phyloP scores from a whole-genome alignment of 176 grass and related monocot genomes.

The maize (Zea mays) region Zm-B73-REFERENCE-NAM-5.0 NC_050104.1:6516501-6517000 shows the following conservation, averaged over 20 bases:
- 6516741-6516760: neutral
- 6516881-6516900: neutral
- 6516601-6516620: neutral
- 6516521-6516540: neutral
- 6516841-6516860: neutral
- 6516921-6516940: neutral
- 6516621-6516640: slow-evolving; percentile 21
- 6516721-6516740: slow-evolving; percentile 37
- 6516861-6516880: neutral
- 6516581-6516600: neutral
- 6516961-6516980: no score
- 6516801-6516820: neutral
- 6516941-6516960: no score
- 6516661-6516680: slow-evolving; percentile 8
- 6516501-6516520: no score
- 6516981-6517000: no score
- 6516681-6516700: slow-evolving; percentile 13
- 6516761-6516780: neutral
- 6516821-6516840: neutral
- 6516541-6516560: neutral
- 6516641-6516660: neutral
- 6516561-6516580: neutral
- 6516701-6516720: slow-evolving; percentile 39
- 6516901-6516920: neutral
- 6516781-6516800: neutral